Evolutionary conservation across 148 eudicot genomes (phyloP), one percentile per base, ranked within the genome.

Genomic region (Beta vulgaris): DNA sequence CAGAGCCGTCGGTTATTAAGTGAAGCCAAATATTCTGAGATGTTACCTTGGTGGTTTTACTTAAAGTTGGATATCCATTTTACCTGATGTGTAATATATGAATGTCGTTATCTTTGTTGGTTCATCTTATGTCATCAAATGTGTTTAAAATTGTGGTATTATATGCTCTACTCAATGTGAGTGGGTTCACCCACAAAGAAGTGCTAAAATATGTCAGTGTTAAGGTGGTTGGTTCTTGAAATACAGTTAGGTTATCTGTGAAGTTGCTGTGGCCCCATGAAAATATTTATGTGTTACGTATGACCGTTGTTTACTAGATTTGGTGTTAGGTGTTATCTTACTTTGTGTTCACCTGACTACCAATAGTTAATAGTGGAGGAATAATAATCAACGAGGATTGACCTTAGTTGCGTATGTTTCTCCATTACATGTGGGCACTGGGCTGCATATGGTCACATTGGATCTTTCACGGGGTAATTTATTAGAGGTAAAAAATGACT

Each of bases 191-290:
- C 82, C 74, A 75, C n/a, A n/a, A n/a, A n/a, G 75, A 74, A 69
- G 13, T 73, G 59, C 73, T 46, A 65, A 73, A 25, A 79, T 60
- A 35, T 34, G 57, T 42, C 64, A n/a, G 29, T 32, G 42, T 46
- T 21, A 3, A 49, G 39, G 43, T 71, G 64, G 81, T 73, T 81
- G 81, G 74, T 77, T 58, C 21, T 26, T 73, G 77, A 68, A 69
- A 12, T 59, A 63, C 64, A n/a, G 65, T 81, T 81, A 77, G 84
- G 84, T 81, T 53, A 81, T 68, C 84, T 51, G 81, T 81, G 48
- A 77, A 77, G 71, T 77, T 73, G 60, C 58, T 73, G 13, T 68
- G 40, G 75, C 64, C 77, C 76, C 53, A 44, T 73, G 25, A 28
- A n/a, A n/a, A 25, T 13, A 19, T 31, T 16, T 26, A 31, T 69